Evolutionary conservation across 2,329 filamentous ascomycete species (phyloP).

Genomic region (Chrysoporthe austroafricana): DNA sequence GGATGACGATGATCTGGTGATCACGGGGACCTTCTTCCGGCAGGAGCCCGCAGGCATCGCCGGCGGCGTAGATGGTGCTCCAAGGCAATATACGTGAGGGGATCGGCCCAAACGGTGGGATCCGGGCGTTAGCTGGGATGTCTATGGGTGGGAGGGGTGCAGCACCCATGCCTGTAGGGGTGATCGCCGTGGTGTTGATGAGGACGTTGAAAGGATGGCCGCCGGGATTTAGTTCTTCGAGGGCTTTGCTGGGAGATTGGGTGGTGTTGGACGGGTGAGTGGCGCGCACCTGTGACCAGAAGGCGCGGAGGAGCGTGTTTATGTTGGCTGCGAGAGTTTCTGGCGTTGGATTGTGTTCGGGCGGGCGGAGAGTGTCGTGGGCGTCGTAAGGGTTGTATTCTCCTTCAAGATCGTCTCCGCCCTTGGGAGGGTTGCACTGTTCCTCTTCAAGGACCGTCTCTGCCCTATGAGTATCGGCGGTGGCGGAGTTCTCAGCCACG

Average conservation of each 20-base stretch:
- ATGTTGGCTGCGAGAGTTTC: conserved; percentile 24
- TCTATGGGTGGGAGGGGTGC: conserved; percentile 51
- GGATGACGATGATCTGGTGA: conserved; percentile 81
- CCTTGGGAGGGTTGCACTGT: conserved; percentile 31
- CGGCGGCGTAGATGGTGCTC: conserved; percentile 72
- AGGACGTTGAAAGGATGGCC: conserved; percentile 38
- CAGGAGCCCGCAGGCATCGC: conserved; percentile 65
- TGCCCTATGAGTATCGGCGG: conserved; percentile 28
- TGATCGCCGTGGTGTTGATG: conserved; percentile 42
- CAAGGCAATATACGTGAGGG: conserved; percentile 60
- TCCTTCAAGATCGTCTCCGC: not conserved
- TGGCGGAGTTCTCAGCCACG: conserved; percentile 59
- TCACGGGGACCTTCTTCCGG: conserved; percentile 54
- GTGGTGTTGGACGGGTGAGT: conserved; percentile 31
- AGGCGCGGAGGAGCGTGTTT: conserved; percentile 24
- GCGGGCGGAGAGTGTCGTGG: not conserved
- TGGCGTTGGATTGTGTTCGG: conserved; percentile 2
- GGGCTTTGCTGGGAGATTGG: conserved; percentile 17
- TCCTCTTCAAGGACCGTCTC: conserved; percentile 19
- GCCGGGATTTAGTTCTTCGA: conserved; percentile 14
- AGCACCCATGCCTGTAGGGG: conserved; percentile 49
- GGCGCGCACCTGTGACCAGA: conserved; percentile 39
- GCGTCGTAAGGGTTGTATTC: conserved; percentile 7
- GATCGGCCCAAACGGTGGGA: conserved; percentile 41
- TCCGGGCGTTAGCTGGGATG: conserved; percentile 39